Evolutionary conservation across 371 early-diverging fungal species (phyloP).

Genomic region (Mortierella sp.): DNA sequence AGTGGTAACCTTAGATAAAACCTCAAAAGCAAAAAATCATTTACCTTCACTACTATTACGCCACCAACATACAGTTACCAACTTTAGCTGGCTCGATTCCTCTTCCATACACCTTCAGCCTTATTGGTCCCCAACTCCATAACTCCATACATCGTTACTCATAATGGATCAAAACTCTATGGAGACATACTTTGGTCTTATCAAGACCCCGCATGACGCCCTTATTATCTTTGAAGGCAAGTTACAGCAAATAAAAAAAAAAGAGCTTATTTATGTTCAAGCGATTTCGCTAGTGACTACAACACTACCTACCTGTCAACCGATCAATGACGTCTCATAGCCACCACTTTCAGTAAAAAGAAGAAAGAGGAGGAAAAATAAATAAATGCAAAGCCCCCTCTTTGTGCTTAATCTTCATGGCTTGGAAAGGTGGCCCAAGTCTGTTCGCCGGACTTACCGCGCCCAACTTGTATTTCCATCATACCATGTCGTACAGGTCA

Average conservation of each 20-base stretch:
- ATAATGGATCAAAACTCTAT: slow-evolving; percentile 58
- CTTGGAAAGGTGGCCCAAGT: background rate
- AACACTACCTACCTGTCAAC: background rate
- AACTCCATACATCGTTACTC: slow-evolving; percentile 4
- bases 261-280: background rate
- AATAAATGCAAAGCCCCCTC: slow-evolving; percentile 7
- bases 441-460: background rate
- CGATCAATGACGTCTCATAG: background rate
- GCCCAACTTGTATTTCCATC: background rate
- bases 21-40: background rate
- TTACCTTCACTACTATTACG: background rate
- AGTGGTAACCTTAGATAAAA: background rate
- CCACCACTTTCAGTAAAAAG: background rate
- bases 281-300: background rate
- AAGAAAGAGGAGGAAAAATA: too few species aligned
- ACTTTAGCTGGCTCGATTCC: background rate
- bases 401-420: background rate
- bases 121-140: background rate
- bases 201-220: slow-evolving; percentile 86
- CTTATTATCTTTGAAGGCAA: slow-evolving; percentile 80
- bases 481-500: background rate
- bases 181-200: slow-evolving; percentile 83
- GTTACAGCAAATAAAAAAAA: slow-evolving; percentile 4
- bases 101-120: background rate
- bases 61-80: background rate